These are phyloP conservation scores for Albugo laibachii DNA, from an alignment of 352 stramenopile genomes.

Conservation along the genomic window DNA sequence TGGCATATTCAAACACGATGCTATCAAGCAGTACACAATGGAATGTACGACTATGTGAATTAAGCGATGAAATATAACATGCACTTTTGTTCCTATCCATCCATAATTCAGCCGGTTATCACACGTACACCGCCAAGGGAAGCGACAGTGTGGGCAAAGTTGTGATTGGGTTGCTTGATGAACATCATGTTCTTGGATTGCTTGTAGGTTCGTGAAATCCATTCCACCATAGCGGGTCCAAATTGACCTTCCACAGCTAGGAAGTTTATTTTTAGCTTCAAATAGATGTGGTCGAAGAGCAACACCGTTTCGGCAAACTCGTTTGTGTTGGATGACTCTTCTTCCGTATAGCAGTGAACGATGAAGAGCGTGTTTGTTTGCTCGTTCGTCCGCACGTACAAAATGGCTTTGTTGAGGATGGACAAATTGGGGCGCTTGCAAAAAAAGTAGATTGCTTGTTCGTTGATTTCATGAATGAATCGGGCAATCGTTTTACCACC, in stretches of 20 bases:
- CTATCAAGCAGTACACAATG: neutral
- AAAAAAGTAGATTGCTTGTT: conserved; percentile 87
- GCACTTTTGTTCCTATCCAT: no score
- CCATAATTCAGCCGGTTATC: conserved; percentile 53
- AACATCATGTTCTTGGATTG: conserved; percentile 93
- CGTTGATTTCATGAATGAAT: conserved; percentile 69
- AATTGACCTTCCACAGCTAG: conserved; percentile 74
- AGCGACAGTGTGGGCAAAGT: conserved; percentile 85
- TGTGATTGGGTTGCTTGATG: conserved; percentile 89
- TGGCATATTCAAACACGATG: neutral
- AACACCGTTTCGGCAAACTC: conserved; percentile 74
- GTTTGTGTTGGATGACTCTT: conserved; percentile 21
- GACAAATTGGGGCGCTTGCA: conserved; percentile 84
- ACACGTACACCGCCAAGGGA: conserved; percentile 83
- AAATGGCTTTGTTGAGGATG: conserved; percentile 88
- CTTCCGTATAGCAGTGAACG: conserved; percentile 74
- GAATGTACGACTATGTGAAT: neutral
- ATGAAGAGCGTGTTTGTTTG: conserved; percentile 83
- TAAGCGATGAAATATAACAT: no score
- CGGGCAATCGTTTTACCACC: conserved; percentile 72
- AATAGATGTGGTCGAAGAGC: conserved; percentile 88
- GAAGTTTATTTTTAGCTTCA: conserved; percentile 89
- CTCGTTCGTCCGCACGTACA: conserved; percentile 89
- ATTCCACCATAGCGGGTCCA: conserved; percentile 83
- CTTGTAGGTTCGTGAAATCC: conserved; percentile 71